A percentile compares a stretch with the other conserved stretches of the same genome.
Evolutionary conservation across 2,329 filamentous ascomycete species (phyloP).

Genomic region (Triangularia setosa): DNA sequence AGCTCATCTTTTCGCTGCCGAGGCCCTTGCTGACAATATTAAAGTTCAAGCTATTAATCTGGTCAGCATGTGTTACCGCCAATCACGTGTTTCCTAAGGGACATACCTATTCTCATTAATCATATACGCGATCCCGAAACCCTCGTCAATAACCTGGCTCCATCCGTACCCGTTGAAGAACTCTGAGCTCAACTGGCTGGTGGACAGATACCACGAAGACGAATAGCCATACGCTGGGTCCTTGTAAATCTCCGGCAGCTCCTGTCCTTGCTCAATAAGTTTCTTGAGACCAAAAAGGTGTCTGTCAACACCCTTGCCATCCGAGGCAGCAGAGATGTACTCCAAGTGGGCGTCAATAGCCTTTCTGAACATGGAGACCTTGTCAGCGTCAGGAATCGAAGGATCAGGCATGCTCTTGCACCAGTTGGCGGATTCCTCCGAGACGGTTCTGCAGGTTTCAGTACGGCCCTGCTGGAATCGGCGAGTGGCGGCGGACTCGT

Average conservation of each 20-base stretch:
- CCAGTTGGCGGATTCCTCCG: conserved; percentile 86
- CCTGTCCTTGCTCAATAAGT: conserved; percentile 74
- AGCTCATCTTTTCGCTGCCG: conserved; percentile 88
- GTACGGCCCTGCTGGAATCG: conserved; percentile 96
- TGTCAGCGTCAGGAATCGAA: conserved; percentile 57
- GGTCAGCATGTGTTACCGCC: not conserved
- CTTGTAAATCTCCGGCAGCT: conserved; percentile 76
- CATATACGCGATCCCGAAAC: conserved; percentile 99
- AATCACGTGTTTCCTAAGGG: too few relatives aligned
- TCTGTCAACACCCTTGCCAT: conserved; percentile 90
- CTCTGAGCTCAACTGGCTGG: conserved; percentile 86
- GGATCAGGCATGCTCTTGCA: conserved; percentile 81
- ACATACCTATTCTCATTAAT: conserved; percentile 93
- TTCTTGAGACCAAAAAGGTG: conserved; percentile 98
- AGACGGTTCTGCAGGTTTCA: conserved; percentile 90
- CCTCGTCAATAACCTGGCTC: conserved; percentile 94
- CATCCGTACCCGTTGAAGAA: conserved; percentile 99
- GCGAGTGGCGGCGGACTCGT: conserved; percentile 91
- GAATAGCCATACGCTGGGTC: conserved; percentile 86
- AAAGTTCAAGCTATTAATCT: conserved; percentile 74
- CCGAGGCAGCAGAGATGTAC: conserved; percentile 84
- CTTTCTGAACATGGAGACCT: conserved; percentile 72
- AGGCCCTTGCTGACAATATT: conserved; percentile 94
- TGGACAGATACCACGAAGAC: conserved; percentile 82
- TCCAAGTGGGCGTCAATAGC: conserved; percentile 79